These are phyloP conservation scores for Aureobasidium sp. DNA, from an alignment of 2,329 filamentous ascomycete species.

Conservation along the genomic window DNA sequence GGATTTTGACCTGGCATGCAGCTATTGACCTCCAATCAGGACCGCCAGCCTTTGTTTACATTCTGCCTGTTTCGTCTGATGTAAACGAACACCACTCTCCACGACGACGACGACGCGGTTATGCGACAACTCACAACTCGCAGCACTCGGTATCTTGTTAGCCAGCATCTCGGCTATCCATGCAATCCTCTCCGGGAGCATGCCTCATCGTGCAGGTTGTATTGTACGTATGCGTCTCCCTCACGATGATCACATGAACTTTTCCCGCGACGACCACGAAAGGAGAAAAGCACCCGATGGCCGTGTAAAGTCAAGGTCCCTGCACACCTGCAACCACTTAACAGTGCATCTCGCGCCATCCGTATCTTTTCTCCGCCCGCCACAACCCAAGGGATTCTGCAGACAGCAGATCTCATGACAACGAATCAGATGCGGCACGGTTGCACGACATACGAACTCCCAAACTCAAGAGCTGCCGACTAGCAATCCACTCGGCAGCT, in stretches of 20 bases:
- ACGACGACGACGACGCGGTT: neutral
- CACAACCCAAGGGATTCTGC: neutral
- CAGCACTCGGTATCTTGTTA: neutral
- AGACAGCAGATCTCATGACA: conserved; percentile 3
- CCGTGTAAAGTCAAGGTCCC: neutral
- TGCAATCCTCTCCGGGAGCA: neutral
- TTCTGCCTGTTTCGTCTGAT: neutral
- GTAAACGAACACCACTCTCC: neutral
- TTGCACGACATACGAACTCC: neutral
- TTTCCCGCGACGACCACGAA: neutral
- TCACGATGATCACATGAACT: neutral
- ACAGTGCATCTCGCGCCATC: neutral
- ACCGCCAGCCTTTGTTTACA: conserved; percentile 3
- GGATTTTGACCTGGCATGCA: neutral
- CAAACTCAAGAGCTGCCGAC: neutral
- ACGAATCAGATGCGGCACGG: conserved; percentile 2
- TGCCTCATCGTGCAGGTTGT: neutral
- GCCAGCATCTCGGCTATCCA: neutral
- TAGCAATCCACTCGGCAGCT: neutral
- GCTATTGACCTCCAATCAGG: neutral
- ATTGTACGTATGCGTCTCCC: neutral
- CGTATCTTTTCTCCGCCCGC: neutral
- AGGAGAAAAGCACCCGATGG: neutral
- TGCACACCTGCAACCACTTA: conserved; percentile 1
- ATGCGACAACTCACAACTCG: neutral